Evolutionary conservation across 2,329 filamentous ascomycete species (phyloP).

Genomic region (Xylariaceae sp.): DNA sequence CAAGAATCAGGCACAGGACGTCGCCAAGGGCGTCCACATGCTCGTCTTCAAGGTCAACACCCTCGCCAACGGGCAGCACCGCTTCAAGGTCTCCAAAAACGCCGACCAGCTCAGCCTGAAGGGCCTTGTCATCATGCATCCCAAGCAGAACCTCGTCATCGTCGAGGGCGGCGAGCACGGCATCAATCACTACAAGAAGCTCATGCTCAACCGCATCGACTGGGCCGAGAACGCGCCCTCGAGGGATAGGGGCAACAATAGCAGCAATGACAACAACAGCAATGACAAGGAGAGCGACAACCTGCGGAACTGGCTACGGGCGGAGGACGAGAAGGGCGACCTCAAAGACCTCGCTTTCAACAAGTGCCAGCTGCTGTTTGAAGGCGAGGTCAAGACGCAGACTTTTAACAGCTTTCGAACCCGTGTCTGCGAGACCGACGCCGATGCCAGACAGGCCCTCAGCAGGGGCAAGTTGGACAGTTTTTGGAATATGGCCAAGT

Average conservation of each 20-base stretch:
- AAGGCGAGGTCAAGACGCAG: constrained; percentile 78
- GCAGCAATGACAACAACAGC: constrained; percentile 19
- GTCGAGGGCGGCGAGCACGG: constrained; percentile 87
- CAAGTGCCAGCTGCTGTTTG: constrained; percentile 79
- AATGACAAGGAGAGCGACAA: constrained; percentile 33
- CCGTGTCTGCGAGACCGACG: constrained; percentile 89
- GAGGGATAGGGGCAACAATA: constrained; percentile 55
- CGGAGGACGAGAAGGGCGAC: constrained; percentile 72
- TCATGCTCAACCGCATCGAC: constrained; percentile 90
- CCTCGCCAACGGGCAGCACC: constrained; percentile 87
- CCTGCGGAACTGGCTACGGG: constrained; percentile 70
- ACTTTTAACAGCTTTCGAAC: constrained; percentile 85
- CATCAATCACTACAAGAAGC: constrained; percentile 80
- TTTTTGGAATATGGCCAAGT: constrained; percentile 90
- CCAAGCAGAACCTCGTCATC: constrained; percentile 81
- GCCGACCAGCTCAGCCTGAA: constrained; percentile 85
- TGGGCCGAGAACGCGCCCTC: constrained; percentile 87
- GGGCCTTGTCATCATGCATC: constrained; percentile 88
- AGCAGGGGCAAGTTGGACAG: constrained; percentile 85
- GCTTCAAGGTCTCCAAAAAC: constrained; percentile 89
- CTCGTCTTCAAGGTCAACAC: constrained; percentile 86
- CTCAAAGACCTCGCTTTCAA: constrained; percentile 81
- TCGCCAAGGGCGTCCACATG: constrained; percentile 77
- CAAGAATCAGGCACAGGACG: constrained; percentile 80
- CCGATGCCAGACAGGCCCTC: constrained; percentile 78